Evolutionary conservation across 2,329 filamentous ascomycete genomes (phyloP).

Genomic region (Colletotrichum karsti): DNA sequence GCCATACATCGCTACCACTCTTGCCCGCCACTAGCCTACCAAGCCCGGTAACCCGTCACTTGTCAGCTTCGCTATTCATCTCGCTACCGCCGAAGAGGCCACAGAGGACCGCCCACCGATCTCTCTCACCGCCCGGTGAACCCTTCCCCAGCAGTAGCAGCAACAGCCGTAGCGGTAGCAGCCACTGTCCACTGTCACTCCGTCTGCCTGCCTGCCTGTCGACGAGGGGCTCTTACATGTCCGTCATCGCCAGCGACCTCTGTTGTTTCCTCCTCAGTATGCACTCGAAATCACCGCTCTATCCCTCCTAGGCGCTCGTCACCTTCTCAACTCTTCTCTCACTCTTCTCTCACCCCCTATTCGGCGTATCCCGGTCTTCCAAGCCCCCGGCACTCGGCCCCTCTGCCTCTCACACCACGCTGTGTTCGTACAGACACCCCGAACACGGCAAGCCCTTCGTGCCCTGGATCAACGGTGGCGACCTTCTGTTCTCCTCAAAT

Average conservation of each 20-base stretch:
- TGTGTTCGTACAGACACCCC: neutral
- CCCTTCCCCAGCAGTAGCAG: neutral
- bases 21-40: neutral
- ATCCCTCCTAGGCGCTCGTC: slow-evolving; percentile 14
- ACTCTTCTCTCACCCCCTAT: neutral
- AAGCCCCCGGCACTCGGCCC: slow-evolving; percentile 10
- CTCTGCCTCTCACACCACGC: slow-evolving; percentile 15
- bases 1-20: neutral
- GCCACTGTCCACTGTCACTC: too few species aligned
- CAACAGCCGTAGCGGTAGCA: neutral
- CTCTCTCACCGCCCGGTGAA: slow-evolving; percentile 26
- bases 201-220: neutral
- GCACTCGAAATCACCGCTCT: slow-evolving; percentile 18
- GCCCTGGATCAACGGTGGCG: slow-evolving; percentile 23
- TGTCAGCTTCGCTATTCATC: neutral
- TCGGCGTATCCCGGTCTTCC: neutral
- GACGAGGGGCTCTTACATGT: slow-evolving; percentile 26
- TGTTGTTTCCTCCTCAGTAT: slow-evolving; percentile 25
- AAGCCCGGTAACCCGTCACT: neutral
- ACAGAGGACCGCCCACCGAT: neutral
- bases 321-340: neutral
- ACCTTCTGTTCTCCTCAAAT: slow-evolving; percentile 2
- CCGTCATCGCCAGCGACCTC: slow-evolving; percentile 19
- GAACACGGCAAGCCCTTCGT: neutral
- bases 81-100: neutral